Evolutionary conservation across 306 rosid species (phyloP).

Genomic region (Senna siamea): DNA sequence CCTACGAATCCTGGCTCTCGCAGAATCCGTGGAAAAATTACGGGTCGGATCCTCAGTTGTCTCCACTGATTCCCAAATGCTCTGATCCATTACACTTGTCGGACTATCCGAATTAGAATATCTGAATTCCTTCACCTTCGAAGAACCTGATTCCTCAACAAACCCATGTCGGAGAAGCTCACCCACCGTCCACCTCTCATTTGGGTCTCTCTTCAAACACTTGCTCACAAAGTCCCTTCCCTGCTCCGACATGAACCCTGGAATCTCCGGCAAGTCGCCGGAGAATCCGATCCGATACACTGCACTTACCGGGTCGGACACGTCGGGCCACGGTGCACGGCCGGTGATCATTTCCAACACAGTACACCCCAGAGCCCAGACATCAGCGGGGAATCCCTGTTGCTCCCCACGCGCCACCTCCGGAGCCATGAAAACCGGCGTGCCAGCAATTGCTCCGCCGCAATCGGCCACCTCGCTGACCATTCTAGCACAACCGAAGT

Average conservation of each 20-base stretch:
- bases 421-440: conserved; percentile 42
- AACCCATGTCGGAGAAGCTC: conserved; percentile 61
- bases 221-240: conserved; percentile 59
- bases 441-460: conserved; percentile 46
- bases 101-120: conserved; percentile 40
- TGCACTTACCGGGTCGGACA: conserved; percentile 50
- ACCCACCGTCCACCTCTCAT: conserved; percentile 53
- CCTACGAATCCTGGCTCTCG: conserved; percentile 40
- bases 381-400: conserved; percentile 62
- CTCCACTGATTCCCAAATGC: conserved; percentile 50
- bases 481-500: conserved; percentile 62
- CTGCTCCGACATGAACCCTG: conserved; percentile 50
- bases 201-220: conserved; percentile 55
- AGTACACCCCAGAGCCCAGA: conserved; percentile 73
- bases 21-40: conserved; percentile 3
- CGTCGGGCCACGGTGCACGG: conserved; percentile 46
- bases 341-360: conserved; percentile 66
- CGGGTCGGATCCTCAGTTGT: conserved; percentile 34
- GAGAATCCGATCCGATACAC: conserved; percentile 54
- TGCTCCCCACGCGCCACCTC: conserved; percentile 61
- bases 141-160: conserved; percentile 24
- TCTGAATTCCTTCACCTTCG: background rate
- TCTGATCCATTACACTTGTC: conserved; percentile 48
- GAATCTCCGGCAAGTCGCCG: conserved; percentile 52
- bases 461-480: background rate